These are phyloP conservation scores for Boletus coccyginus DNA, from an alignment of 768 basidiomycete genomes.

Conservation along the genomic window DNA sequence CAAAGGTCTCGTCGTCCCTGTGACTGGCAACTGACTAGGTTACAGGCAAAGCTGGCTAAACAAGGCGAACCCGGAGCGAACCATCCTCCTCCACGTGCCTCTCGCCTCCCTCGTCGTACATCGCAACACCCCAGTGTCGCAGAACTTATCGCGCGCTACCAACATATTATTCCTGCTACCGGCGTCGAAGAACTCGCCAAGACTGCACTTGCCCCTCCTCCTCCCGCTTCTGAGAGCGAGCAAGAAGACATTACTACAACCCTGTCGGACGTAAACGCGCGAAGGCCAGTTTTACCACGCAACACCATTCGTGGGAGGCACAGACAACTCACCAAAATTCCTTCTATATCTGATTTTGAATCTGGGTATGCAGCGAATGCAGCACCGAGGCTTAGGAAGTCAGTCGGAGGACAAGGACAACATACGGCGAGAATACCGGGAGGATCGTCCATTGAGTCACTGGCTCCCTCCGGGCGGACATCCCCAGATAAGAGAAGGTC, in stretches of 20 bases:
- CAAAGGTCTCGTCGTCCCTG: neutral
- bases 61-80: constrained; percentile 16
- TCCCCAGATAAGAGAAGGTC: constrained; percentile 70
- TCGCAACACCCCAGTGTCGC: constrained; percentile 67
- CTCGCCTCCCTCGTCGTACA: constrained; percentile 62
- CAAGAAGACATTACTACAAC: constrained; percentile 51
- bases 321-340: constrained; percentile 46
- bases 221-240: constrained; percentile 73
- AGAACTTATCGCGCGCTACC: constrained; percentile 80
- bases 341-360: constrained; percentile 83
- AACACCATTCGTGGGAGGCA: constrained; percentile 47
- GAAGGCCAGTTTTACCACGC: constrained; percentile 32
- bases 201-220: constrained; percentile 62
- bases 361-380: constrained; percentile 92
- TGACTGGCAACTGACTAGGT: constrained; percentile 8
- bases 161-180: constrained; percentile 70
- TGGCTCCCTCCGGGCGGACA: constrained; percentile 56
- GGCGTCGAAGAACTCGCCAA: constrained; percentile 70
- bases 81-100: constrained; percentile 36
- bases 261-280: constrained; percentile 12
- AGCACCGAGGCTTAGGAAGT: constrained; percentile 69
- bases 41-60: constrained; percentile 24
- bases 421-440: constrained; percentile 52
- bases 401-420: constrained; percentile 32
- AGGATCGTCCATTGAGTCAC: constrained; percentile 50